Conservation (phyloP, 495 filamentous ascomycete species). For the Xeromyces bisporus region DNA sequence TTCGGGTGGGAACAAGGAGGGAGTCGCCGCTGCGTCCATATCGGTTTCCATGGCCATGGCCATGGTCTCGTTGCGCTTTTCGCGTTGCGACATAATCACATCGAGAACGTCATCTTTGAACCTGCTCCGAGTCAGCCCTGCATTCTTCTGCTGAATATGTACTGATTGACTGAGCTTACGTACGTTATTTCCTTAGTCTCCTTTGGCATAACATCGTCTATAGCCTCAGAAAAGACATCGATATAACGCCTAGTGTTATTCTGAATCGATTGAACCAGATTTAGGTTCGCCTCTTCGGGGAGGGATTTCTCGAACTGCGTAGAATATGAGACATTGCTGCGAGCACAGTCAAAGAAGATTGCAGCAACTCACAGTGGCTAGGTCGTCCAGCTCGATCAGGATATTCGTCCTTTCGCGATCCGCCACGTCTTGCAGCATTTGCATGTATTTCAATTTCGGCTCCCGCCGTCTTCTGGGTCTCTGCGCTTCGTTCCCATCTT, state of each 20-base stretch:
- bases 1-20: conserved; percentile 66
- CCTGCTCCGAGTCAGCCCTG: conserved; percentile 18
- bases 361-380: conserved; percentile 42
- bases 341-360: neutral
- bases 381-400: conserved; percentile 76
- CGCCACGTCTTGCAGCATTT: conserved; percentile 73
- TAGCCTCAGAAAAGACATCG: conserved; percentile 73
- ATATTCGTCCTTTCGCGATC: conserved; percentile 60
- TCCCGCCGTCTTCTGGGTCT: conserved; percentile 26
- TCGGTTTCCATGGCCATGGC: conserved; percentile 49
- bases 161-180: conserved; percentile 8
- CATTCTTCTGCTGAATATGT: neutral
- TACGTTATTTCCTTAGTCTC: conserved; percentile 65
- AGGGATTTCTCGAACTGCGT: conserved; percentile 55
- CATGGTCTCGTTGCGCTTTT: conserved; percentile 66
- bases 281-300: conserved; percentile 42
- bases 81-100: conserved; percentile 83
- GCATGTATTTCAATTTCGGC: conserved; percentile 75
- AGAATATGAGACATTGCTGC: conserved; percentile 2
- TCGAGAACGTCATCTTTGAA: conserved; percentile 97
- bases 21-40: conserved; percentile 34
- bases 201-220: conserved; percentile 72
- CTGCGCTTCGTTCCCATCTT: conserved; percentile 32
- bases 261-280: conserved; percentile 71
- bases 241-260: conserved; percentile 89